phyloP scores from a whole-genome alignment of 1,284 basidiomycete species.

The Dichomitus squalens region DNA sequence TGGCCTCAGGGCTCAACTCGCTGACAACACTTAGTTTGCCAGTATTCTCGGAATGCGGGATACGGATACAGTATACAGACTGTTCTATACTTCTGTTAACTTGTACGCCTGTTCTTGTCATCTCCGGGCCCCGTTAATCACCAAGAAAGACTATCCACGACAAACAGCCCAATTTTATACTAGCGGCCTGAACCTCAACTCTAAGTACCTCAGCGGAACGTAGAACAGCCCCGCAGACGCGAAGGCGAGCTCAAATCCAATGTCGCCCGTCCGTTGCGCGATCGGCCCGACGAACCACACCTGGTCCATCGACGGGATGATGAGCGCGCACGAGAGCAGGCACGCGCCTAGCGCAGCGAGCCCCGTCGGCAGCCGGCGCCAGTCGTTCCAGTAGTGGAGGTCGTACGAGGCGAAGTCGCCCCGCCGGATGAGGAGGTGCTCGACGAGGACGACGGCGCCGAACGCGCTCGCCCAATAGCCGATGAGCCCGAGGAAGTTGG shows the following conservation, averaged over 20 bases:
- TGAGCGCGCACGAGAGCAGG: constrained; percentile 52
- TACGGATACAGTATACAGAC: no score
- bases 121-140: no score
- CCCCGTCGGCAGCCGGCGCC: constrained; percentile 62
- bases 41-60: no score
- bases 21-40: no score
- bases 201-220: constrained; percentile 52
- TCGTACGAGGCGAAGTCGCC: constrained; percentile 55
- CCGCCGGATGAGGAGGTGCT: constrained; percentile 66
- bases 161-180: no score
- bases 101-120: no score
- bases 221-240: constrained; percentile 55
- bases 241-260: constrained; percentile 78
- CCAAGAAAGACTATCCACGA: no score
- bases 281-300: constrained; percentile 76
- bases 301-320: constrained; percentile 74
- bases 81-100: no score
- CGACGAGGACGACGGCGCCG: constrained; percentile 58
- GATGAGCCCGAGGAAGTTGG: constrained; percentile 73
- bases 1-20: no score
- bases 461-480: constrained; percentile 73
- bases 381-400: constrained; percentile 54
- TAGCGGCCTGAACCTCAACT: constrained; percentile 33
- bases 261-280: constrained; percentile 68
- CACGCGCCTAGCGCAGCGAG: constrained; percentile 59